These are phyloP conservation scores for Gilbertella persicaria DNA, from an alignment of 371 early-diverging fungal genomes.

Conservation along the genomic window DNA sequence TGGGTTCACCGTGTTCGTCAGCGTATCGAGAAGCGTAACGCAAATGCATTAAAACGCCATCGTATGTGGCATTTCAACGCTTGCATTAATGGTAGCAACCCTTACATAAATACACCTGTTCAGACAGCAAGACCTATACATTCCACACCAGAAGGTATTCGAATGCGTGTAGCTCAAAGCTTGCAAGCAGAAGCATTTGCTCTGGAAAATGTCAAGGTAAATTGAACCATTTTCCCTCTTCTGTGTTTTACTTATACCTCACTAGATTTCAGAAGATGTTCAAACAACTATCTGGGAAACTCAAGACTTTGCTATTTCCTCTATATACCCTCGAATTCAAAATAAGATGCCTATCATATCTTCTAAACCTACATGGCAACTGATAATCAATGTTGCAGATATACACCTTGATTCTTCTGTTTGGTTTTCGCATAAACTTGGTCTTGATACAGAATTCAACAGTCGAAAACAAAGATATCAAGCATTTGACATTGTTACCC, in stretches of 20 bases:
- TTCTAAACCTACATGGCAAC: conserved; percentile 21
- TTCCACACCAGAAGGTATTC: conserved; percentile 5
- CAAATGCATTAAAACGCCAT: neutral
- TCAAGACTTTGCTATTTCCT: conserved; percentile 27
- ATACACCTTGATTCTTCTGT: conserved; percentile 10
- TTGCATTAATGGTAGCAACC: neutral
- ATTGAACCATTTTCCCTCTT: too few relatives aligned
- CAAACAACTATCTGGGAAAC: conserved; percentile 25
- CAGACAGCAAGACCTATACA: neutral
- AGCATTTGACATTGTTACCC: conserved; percentile 18
- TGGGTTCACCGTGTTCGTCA: conserved; percentile 12
- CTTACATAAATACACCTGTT: conserved; percentile 4
- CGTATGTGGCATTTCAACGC: conserved; percentile 13
- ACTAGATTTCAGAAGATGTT: conserved; percentile 1
- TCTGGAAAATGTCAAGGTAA: conserved; percentile 8
- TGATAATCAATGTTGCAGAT: conserved; percentile 24
- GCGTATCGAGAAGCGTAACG: conserved; percentile 14
- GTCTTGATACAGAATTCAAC: conserved; percentile 23
- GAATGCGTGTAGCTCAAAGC: conserved; percentile 1
- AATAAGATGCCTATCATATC: conserved; percentile 2
- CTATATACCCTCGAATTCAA: conserved; percentile 24
- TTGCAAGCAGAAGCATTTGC: conserved; percentile 9
- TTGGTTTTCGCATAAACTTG: conserved; percentile 40
- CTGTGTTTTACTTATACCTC: too few relatives aligned
- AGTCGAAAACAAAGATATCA: conserved; percentile 13